Percentiles rank a stretch among this genome's conserved stretches.
These are phyloP conservation scores for Flaveria bidentis DNA, from an alignment of 129 eudicot genomes.

Conservation along the genomic window DNA sequence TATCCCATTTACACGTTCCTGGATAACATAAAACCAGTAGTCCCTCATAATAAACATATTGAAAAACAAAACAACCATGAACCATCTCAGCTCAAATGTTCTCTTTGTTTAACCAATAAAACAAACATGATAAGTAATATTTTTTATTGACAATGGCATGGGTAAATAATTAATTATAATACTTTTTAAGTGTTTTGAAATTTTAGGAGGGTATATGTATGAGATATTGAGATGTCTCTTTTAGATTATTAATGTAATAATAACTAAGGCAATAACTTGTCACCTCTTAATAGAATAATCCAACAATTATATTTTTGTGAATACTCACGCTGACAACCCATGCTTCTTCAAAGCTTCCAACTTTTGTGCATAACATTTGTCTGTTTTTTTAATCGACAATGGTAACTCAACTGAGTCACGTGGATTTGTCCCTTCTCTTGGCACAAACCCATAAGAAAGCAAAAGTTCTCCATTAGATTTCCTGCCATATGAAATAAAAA, in stretches of 20 bases:
- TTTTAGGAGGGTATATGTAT: background rate
- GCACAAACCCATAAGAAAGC: constrained; percentile 98
- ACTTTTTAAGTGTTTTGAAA: background rate
- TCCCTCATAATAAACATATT: background rate
- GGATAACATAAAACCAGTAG: background rate
- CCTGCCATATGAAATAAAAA: constrained; percentile 89
- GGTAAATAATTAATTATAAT: background rate
- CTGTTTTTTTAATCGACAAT: constrained; percentile 72
- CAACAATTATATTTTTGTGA: background rate
- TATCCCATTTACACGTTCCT: background rate
- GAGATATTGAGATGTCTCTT: background rate
- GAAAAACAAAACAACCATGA: background rate
- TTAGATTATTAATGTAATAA: background rate
- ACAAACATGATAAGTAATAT: background rate
- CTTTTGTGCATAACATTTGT: constrained; percentile 71
- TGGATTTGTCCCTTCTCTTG: constrained; percentile 93
- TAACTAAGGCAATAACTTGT: background rate
- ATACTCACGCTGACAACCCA: constrained; percentile 75
- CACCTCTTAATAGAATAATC: constrained; percentile 6
- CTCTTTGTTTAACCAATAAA: background rate
- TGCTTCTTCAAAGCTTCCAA: constrained; percentile 70
- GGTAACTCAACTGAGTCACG: constrained; percentile 78
- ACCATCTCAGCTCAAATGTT: background rate
- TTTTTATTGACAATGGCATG: background rate
- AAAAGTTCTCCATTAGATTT: constrained; percentile 93